Evolutionary conservation across 805 yeast species (phyloP), one percentile per base, ranked within the genome.

Genomic region (Debaryomyces tyrocola): DNA sequence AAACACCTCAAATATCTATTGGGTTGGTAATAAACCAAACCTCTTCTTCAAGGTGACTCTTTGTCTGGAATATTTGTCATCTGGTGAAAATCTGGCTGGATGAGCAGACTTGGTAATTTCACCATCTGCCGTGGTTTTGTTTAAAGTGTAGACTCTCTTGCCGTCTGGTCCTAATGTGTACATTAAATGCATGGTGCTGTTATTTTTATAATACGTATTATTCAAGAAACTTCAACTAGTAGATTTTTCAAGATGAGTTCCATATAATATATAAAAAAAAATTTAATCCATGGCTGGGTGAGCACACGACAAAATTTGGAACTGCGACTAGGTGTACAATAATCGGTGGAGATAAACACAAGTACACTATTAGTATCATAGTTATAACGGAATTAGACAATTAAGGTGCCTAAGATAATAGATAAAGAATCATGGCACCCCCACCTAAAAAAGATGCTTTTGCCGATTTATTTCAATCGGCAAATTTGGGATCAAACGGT

Each of bases 31-130:
- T 69, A 94, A 67, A 57, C 85, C 84, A 68, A 74, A 92, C 78
- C 99, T 86, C 80, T 90, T 94, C 84, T 94, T 94, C 66, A 94
- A 80, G 47, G 98, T 92, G 43, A 94, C 97, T 82, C 99, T 89
- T 74, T 94, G 98, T 79, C 97, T 87, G 40, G 99, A 94, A 78
- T 90, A 92, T 76, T 94, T 94, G 82, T 94, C 99, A 69, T 94
- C 99, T 58, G 99, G 99, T 29, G 99, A 94, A 72, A 94, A 94
- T 75, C 99, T 86, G 44, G 99, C 99, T 52, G 99, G 99, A 72
- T 94, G 99, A 36, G 99, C 99, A 57, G 96, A 87, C 77, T 90
- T 90, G 66, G 99, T 95, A 77, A 92, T 90, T 69, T 90, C 96
- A 52, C 99, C 98, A 6, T 77, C 72, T 51, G 78, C 90, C 46